phyloP scores from a whole-genome alignment of 2,329 filamentous ascomycete species.

The Plenodomus biglobosus region DNA sequence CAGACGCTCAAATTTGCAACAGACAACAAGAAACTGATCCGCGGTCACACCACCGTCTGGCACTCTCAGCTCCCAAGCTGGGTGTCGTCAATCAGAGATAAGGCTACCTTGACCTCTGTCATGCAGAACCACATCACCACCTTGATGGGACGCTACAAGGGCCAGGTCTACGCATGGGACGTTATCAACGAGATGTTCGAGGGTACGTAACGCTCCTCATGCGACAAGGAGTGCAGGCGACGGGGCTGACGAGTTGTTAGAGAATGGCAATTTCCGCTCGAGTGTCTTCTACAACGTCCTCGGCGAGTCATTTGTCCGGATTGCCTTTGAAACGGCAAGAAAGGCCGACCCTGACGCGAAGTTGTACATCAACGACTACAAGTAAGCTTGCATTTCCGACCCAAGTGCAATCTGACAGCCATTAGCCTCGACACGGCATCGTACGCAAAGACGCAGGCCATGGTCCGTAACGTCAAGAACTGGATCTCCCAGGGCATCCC shows the following conservation, averaged over 20 bases:
- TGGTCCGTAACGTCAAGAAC: slow-evolving; percentile 63
- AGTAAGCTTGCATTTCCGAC: slow-evolving; percentile 28
- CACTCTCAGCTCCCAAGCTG: slow-evolving; percentile 56
- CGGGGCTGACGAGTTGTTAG: slow-evolving; percentile 49
- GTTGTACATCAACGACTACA: slow-evolving; percentile 75
- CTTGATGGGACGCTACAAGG: slow-evolving; percentile 62
- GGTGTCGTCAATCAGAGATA: slow-evolving; percentile 61
- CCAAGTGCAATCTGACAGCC: slow-evolving; percentile 5
- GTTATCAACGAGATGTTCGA: slow-evolving; percentile 68
- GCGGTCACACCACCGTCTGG: slow-evolving; percentile 69
- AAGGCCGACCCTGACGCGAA: slow-evolving; percentile 67
- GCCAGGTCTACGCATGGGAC: slow-evolving; percentile 65
- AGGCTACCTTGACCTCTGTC: slow-evolving; percentile 56
- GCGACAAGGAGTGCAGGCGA: not conserved
- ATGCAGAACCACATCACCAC: slow-evolving; percentile 64
- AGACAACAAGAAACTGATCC: slow-evolving; percentile 62
- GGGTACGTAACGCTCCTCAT: slow-evolving; percentile 10
- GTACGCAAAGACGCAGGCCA: slow-evolving; percentile 61
- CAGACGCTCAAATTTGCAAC: slow-evolving; percentile 58
- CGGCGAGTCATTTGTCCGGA: slow-evolving; percentile 69
- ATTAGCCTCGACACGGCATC: slow-evolving; percentile 63
- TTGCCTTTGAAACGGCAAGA: slow-evolving; percentile 70
- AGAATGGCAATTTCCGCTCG: slow-evolving; percentile 61
- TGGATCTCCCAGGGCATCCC: slow-evolving; percentile 65
- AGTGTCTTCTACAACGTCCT: slow-evolving; percentile 69